These are phyloP conservation scores for Solanum peruvianum DNA, from an alignment of 257 asterid species.

Conservation along the genomic window DNA sequence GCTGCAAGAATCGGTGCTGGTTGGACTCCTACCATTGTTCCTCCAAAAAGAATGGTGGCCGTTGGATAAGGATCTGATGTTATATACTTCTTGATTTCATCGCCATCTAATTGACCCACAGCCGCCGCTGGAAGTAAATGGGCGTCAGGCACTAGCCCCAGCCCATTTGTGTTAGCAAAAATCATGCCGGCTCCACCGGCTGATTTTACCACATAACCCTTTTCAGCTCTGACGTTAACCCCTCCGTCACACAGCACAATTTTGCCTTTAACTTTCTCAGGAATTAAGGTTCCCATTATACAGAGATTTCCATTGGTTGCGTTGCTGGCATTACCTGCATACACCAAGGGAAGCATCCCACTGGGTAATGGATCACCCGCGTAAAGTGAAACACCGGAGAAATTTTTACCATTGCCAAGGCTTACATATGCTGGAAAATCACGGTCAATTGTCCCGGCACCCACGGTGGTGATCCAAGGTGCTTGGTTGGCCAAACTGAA, in stretches of 20 bases:
- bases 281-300: conserved; percentile 45
- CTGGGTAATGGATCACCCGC: conserved; percentile 23
- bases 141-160: conserved; percentile 61
- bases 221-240: conserved; percentile 35
- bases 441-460: conserved; percentile 82
- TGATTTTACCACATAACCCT: conserved; percentile 48
- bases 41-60: conserved; percentile 41
- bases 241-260: conserved; percentile 68
- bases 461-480: conserved; percentile 90
- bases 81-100: conserved; percentile 23
- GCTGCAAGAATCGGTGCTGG: conserved; percentile 65
- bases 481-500: conserved; percentile 54
- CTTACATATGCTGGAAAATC: conserved; percentile 76
- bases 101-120: conserved; percentile 41
- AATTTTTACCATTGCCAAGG: conserved; percentile 68
- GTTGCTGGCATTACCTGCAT: conserved; percentile 64
- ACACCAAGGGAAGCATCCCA: conserved; percentile 52
- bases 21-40: conserved; percentile 45
- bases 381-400: conserved; percentile 55
- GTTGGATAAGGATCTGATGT: conserved; percentile 29
- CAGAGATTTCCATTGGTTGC: conserved; percentile 56
- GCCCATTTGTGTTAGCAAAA: conserved; percentile 52
- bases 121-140: conserved; percentile 52
- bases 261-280: conserved; percentile 49
- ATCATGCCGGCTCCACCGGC: conserved; percentile 67